phyloP scores from a whole-genome alignment of 345 rosid species.

The Eucalyptus curtisii region DNA sequence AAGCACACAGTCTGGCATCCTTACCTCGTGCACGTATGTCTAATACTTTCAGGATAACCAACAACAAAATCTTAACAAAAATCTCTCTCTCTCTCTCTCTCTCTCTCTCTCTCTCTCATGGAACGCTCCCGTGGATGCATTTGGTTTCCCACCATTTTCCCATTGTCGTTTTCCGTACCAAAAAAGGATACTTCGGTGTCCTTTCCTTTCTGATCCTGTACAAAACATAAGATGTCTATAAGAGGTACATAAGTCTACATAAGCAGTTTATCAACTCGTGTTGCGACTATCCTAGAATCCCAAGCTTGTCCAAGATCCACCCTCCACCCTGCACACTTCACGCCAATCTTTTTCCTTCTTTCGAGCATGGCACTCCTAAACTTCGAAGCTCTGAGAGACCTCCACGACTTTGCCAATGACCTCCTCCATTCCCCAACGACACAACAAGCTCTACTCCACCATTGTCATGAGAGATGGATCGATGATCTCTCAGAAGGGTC shows the following conservation, averaged over 20 bases:
- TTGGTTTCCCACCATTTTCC: background rate
- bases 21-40: background rate
- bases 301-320: background rate
- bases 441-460: slow-evolving; percentile 29
- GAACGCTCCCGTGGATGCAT: background rate
- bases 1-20: background rate
- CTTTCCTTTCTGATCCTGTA: background rate
- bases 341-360: background rate
- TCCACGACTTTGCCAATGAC: slow-evolving; percentile 62
- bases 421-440: slow-evolving; percentile 55
- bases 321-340: background rate
- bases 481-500: slow-evolving; percentile 53
- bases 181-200: background rate
- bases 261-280: background rate
- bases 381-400: slow-evolving; percentile 49
- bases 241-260: background rate
- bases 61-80: background rate
- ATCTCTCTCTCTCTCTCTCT: background rate
- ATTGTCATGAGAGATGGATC: slow-evolving; percentile 28
- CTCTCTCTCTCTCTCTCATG: background rate
- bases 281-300: background rate
- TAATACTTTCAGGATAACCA: background rate
- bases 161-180: background rate
- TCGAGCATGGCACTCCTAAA: slow-evolving; percentile 32
- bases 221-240: background rate